phyloP scores from a whole-genome alignment of 495 filamentous ascomycete species.

The Penicillium bialowiezense region DNA sequence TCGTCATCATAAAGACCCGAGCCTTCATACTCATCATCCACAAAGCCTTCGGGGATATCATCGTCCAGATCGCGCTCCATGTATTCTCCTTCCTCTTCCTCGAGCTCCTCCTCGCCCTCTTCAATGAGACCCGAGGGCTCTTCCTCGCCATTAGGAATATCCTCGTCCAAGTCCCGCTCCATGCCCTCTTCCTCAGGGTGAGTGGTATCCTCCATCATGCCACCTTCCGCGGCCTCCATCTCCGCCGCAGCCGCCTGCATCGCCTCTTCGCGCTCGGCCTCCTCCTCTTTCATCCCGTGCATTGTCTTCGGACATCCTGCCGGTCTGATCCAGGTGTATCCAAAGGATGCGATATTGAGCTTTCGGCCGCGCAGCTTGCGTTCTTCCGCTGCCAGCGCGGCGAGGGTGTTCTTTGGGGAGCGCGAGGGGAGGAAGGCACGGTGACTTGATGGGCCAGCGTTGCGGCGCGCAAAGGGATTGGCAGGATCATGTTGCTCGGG shows the following conservation, averaged over 20 bases:
- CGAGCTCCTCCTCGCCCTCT: conserved; percentile 41
- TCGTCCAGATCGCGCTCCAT: conserved; percentile 51
- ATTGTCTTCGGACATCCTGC: conserved; percentile 74
- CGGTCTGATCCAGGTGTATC: conserved; percentile 74
- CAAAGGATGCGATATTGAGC: conserved; percentile 69
- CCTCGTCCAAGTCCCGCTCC: conserved; percentile 50
- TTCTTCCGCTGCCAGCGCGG: conserved; percentile 66
- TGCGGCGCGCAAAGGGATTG: conserved; percentile 29
- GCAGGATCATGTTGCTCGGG: conserved; percentile 14
- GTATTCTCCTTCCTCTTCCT: conserved; percentile 40
- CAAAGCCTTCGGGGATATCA: conserved; percentile 48
- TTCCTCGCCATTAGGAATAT: conserved; percentile 43
- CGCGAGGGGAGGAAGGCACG: conserved; percentile 29
- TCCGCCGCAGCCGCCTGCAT: conserved; percentile 67
- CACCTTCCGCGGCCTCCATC: conserved; percentile 59
- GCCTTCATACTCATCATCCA: conserved; percentile 45
- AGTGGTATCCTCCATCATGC: conserved; percentile 27
- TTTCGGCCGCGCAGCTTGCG: conserved; percentile 63
- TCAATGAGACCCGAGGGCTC: conserved; percentile 40
- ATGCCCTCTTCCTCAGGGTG: conserved; percentile 27
- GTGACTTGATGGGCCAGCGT: conserved; percentile 21
- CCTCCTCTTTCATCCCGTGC: conserved; percentile 73
- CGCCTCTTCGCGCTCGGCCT: conserved; percentile 76
- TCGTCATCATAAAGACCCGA: conserved; percentile 35
- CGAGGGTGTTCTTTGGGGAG: conserved; percentile 41